phyloP scores from a whole-genome alignment of 495 filamentous ascomycete genomes.

The Aspergillus sclerotiicarbonarius region DNA sequence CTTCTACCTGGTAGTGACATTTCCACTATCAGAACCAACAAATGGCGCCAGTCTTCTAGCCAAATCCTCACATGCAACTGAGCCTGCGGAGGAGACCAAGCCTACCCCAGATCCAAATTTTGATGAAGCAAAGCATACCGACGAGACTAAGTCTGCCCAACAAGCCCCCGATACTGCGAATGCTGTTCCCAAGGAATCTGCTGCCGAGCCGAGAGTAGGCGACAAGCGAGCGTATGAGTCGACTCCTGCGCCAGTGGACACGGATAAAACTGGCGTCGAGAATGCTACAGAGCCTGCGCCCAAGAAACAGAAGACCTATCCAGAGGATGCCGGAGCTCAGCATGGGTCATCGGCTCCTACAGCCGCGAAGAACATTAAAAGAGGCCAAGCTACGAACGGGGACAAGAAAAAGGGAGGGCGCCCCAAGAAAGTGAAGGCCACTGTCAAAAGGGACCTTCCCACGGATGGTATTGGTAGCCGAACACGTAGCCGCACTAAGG shows the following conservation, averaged over 20 bases:
- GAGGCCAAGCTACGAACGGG: conserved; percentile 13
- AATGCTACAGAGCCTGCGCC: conserved; percentile 17
- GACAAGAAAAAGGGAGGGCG: conserved; percentile 33
- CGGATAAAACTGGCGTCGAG: conserved; percentile 17
- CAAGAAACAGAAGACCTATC: conserved; percentile 34
- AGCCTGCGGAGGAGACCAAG: conserved; percentile 9
- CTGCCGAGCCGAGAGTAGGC: conserved; percentile 16
- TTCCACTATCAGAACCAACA: conserved; percentile 3
- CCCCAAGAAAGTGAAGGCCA: conserved; percentile 37
- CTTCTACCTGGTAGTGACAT: not conserved
- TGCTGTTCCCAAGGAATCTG: conserved; percentile 1
- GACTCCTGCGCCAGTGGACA: conserved; percentile 11
- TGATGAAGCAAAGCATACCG: conserved; percentile 15
- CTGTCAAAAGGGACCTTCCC: conserved; percentile 29
- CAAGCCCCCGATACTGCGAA: conserved; percentile 1
- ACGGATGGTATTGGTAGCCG: conserved; percentile 39
- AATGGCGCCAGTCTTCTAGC: not conserved
- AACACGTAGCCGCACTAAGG: conserved; percentile 44
- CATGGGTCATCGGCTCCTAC: conserved; percentile 16
- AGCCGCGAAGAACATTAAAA: not conserved
- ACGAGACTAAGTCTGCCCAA: conserved; percentile 13
- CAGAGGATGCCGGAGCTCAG: conserved; percentile 11
- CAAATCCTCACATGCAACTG: conserved; percentile 3
- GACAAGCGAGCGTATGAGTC: conserved; percentile 35
- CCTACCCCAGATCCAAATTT: conserved; percentile 8